phyloP scores from a whole-genome alignment of 2,329 filamentous ascomycete genomes.

The Hyphodiscus sp. region DNA sequence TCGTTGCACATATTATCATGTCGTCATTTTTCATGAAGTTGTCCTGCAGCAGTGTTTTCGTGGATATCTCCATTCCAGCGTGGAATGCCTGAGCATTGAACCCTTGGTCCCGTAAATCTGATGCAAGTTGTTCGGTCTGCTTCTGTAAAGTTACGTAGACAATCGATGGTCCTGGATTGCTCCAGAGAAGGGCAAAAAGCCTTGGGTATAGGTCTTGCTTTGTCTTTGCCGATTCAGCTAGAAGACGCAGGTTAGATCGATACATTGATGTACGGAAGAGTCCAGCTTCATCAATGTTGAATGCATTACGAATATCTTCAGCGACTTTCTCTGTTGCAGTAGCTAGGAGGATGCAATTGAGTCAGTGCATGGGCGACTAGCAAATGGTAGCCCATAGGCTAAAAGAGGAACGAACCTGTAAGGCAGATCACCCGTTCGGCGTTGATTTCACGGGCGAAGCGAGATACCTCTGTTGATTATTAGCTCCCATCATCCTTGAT shows the following conservation, averaged over 20 bases:
- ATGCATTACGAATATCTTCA: conserved; percentile 46
- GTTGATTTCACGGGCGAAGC: conserved; percentile 47
- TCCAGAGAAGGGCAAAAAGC: conserved; percentile 41
- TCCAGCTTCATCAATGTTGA: conserved; percentile 40
- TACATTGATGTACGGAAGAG: conserved; percentile 55
- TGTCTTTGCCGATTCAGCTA: conserved; percentile 38
- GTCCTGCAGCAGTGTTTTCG: conserved; percentile 43
- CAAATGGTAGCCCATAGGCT: not conserved
- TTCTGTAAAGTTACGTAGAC: conserved; percentile 55
- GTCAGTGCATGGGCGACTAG: not conserved
- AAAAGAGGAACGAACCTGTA: conserved; percentile 29
- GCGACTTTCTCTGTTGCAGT: conserved; percentile 52
- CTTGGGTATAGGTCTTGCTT: conserved; percentile 40
- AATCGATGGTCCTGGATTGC: conserved; percentile 48
- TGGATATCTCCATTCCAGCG: conserved; percentile 40
- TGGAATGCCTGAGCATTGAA: conserved; percentile 43
- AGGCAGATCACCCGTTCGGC: conserved; percentile 54
- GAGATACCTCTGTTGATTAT: conserved; percentile 36
- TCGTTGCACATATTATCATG: conserved; percentile 46
- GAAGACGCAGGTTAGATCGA: conserved; percentile 45
- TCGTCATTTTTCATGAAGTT: conserved; percentile 42
- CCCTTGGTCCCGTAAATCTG: conserved; percentile 30
- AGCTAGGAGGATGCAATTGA: conserved; percentile 28
- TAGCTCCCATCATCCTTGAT: not conserved
- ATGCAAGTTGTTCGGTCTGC: conserved; percentile 41